Evolutionary conservation across 176 grass and related monocot genomes (phyloP).

Genomic region (Cenchrus purpureus): DNA sequence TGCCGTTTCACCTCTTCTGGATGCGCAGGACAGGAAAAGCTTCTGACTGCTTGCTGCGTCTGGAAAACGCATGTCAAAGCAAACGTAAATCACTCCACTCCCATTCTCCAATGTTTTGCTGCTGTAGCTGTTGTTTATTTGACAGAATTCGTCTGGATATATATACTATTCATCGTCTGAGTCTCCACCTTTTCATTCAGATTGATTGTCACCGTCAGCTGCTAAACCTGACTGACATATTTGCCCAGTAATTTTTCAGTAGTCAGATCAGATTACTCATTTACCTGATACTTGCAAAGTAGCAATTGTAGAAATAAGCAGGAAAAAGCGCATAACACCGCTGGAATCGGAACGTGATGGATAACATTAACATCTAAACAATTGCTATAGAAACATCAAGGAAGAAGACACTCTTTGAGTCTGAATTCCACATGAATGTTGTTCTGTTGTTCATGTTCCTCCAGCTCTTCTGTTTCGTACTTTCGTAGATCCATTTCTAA

Average conservation of each 20-base stretch:
- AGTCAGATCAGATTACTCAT: neutral
- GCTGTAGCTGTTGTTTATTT: neutral
- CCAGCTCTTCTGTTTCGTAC: neutral
- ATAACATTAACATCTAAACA: neutral
- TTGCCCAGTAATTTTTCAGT: neutral
- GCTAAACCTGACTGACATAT: neutral
- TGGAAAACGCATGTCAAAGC: conserved; percentile 28
- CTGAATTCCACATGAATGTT: conserved; percentile 6
- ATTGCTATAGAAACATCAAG: neutral
- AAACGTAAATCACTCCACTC: neutral
- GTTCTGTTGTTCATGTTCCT: neutral
- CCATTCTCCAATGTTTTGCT: neutral
- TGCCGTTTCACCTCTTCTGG: conserved; percentile 28
- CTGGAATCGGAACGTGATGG: neutral
- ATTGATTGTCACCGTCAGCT: neutral
- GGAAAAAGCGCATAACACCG: neutral
- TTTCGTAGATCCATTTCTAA: conserved; percentile 26
- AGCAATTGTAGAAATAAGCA: neutral
- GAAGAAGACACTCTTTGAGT: neutral
- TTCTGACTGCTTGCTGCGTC: conserved; percentile 36
- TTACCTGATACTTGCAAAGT: neutral
- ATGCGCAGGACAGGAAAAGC: conserved; percentile 38
- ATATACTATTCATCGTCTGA: neutral
- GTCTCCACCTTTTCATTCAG: neutral
- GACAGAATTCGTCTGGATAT: neutral